Evolutionary conservation across 345 rosid genomes (phyloP).

Genomic region (Capsella bursapastoris): DNA sequence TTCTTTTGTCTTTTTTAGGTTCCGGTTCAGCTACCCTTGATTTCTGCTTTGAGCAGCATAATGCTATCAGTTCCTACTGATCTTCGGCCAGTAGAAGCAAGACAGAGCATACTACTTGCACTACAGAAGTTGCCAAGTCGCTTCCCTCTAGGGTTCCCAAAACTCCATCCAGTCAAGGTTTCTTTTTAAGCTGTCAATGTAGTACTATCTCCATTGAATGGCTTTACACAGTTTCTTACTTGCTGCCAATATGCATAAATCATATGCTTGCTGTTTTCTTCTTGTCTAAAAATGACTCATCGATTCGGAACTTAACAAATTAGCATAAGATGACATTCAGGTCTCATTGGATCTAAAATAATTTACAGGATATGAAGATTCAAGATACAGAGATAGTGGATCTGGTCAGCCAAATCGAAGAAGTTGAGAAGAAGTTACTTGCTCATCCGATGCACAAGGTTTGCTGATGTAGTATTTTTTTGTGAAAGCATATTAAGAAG

Average conservation of each 20-base stretch:
- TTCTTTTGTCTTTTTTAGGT: conserved; percentile 57
- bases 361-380: conserved; percentile 91
- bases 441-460: conserved; percentile 96
- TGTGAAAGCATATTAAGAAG: conserved; percentile 13
- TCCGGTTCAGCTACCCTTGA: conserved; percentile 89
- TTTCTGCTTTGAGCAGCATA: conserved; percentile 80
- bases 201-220: conserved; percentile 6
- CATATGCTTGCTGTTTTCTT: conserved; percentile 18
- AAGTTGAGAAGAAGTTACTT: conserved; percentile 74
- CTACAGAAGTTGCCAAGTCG: conserved; percentile 79
- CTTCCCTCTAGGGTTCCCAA: conserved; percentile 93
- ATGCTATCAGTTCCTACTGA: conserved; percentile 84
- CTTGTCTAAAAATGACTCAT: conserved; percentile 8
- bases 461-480: conserved; percentile 17
- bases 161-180: conserved; percentile 93
- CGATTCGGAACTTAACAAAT: not conserved
- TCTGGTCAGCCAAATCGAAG: conserved; percentile 81
- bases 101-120: conserved; percentile 91
- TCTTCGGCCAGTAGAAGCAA: conserved; percentile 92
- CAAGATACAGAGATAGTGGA: conserved; percentile 89
- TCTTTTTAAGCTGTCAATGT: conserved; percentile 14
- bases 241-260: conserved; percentile 17
- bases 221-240: not conserved
- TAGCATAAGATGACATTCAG: conserved; percentile 6
- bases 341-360: conserved; percentile 28